Base-by-base conservation (phyloP, 2,329 filamentous ascomycete species). In the Neobulgaria alba region DNA sequence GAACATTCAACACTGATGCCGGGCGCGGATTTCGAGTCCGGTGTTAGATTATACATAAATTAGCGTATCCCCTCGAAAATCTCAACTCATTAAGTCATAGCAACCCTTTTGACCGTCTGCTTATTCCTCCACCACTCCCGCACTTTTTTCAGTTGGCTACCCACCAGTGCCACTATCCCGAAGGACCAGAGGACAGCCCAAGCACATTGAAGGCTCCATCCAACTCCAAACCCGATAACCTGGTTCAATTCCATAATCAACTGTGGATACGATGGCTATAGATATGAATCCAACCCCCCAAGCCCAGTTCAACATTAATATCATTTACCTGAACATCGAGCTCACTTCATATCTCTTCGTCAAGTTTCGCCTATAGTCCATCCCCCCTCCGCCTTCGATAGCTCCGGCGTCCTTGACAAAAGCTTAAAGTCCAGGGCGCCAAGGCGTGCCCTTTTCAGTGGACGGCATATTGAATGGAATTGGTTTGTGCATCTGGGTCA, bases 231-330 rank as follows among this genome's bases (percentile, higher is more conserved):
- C 12, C 45, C 53, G 33, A 49, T 45, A 31, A 55, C 42, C 15
- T 44, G 42, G 2, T 38, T 39, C 33, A 56, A 35, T 4, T 40
- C 40, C 50, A 55, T 55, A 16, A 57, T 48, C 26, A 55, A 48
- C 42, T 8, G 52, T 56, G 7, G 49, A 38, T 12, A 53, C 41
- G 29, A 48, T 51, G n/a, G 52, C 49, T 29, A 52, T 46, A 12
- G 37, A 39, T n/a, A 54, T 33, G 20, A 55, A 36, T 10, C 48
- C 50, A 15, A 51, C 16, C 2, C 52, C 48, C 66, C 66, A 59
- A 36, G 42, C 45, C 52, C 50, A 56, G 29, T 36, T 52, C 32
- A 56, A 10, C 4, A 48, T 31, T 40, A 53, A 36, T 12, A 56
- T 41, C 52, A 55, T 55, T 3, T 46, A 38, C 34, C 53, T 35